A percentile compares a stretch with the other conserved stretches of the same genome.
Evolutionary conservation across 805 yeast species (phyloP).

Genomic region (Starmerella vitae): DNA sequence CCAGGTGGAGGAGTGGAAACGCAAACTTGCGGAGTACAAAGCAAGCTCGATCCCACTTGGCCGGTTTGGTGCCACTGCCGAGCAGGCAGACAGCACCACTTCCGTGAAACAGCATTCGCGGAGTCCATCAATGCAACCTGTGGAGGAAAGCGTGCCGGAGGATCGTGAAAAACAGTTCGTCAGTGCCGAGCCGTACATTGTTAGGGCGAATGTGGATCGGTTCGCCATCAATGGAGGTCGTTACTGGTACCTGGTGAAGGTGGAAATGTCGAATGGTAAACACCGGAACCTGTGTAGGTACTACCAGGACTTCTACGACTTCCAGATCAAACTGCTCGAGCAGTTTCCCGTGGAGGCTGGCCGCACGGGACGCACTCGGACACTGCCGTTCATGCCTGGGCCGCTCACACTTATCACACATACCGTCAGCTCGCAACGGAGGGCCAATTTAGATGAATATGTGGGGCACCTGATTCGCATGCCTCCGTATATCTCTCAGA

Average conservation of each 20-base stretch:
- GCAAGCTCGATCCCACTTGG: constrained; percentile 68
- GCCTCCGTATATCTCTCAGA: constrained; percentile 63
- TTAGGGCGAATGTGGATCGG: constrained; percentile 63
- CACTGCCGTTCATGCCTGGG: constrained; percentile 89
- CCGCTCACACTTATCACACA: constrained; percentile 88
- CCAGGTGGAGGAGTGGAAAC: constrained; percentile 92
- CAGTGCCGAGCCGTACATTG: constrained; percentile 27
- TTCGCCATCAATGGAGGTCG: constrained; percentile 72
- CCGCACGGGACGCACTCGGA: constrained; percentile 60
- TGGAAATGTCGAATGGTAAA: constrained; percentile 54
- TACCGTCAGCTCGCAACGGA: constrained; percentile 42
- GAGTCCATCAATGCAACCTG: too few species aligned
- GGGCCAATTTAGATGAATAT: constrained; percentile 43
- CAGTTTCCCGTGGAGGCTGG: constrained; percentile 90
- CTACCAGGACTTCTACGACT: constrained; percentile 91
- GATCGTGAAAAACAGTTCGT: neutral
- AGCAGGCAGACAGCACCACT: neutral
- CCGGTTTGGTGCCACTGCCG: constrained; percentile 30
- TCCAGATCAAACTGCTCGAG: constrained; percentile 71
- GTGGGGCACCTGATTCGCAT: constrained; percentile 48
- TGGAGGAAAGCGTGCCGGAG: constrained; percentile 2
- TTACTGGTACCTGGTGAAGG: constrained; percentile 72
- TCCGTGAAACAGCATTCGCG: neutral
- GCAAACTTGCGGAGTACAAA: constrained; percentile 76
- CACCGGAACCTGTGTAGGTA: constrained; percentile 64